A percentile compares a stretch with the other conserved stretches of the same genome.
Evolutionary conservation across 2,329 filamentous ascomycete species (phyloP).

Genomic region (Scortechinia acanthostroma): DNA sequence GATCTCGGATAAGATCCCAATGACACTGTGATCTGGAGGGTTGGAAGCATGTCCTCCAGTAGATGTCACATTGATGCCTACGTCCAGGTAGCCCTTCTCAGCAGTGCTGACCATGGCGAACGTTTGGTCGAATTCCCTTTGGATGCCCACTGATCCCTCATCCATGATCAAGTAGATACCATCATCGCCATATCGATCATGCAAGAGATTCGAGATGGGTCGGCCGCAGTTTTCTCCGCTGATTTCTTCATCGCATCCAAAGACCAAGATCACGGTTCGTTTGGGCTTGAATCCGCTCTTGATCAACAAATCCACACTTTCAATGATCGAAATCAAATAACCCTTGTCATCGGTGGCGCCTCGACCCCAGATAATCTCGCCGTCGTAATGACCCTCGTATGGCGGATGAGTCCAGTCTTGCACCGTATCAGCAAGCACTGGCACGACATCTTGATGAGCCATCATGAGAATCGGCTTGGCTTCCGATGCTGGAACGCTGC

Average conservation of each 20-base stretch:
- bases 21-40: conserved; percentile 58
- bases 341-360: conserved; percentile 48
- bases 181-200: conserved; percentile 45
- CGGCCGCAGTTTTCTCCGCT: conserved; percentile 49
- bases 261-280: conserved; percentile 49
- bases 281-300: conserved; percentile 39
- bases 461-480: conserved; percentile 41
- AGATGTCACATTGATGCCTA: conserved; percentile 46
- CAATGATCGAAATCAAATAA: conserved; percentile 40
- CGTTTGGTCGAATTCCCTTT: conserved; percentile 29
- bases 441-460: conserved; percentile 48
- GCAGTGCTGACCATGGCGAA: conserved; percentile 51
- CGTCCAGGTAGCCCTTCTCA: conserved; percentile 56
- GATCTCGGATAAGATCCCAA: conserved; percentile 62
- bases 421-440: conserved; percentile 32
- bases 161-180: conserved; percentile 54
- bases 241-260: conserved; percentile 62
- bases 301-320: conserved; percentile 40
- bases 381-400: conserved; percentile 42
- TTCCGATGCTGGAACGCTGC: conserved; percentile 33
- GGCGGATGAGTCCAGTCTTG: conserved; percentile 49
- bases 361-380: conserved; percentile 41
- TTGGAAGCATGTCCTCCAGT: conserved; percentile 53
- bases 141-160: conserved; percentile 50
- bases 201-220: conserved; percentile 37